Base-by-base conservation (phyloP, 129 eudicot species). In the Lactuca saligna region DNA sequence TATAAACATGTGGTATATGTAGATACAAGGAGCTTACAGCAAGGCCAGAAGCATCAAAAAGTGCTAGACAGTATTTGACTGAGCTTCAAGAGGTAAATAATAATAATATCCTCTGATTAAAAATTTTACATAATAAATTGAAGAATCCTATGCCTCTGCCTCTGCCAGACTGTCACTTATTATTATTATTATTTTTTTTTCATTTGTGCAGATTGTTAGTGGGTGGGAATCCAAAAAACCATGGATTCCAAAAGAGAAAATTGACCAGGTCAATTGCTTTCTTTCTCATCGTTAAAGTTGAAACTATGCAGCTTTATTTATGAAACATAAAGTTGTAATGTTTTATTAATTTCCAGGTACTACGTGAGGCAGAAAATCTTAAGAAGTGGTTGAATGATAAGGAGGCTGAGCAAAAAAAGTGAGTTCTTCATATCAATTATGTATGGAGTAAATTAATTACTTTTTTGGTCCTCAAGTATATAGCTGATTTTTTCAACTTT, bases 351-450 rank as follows among this genome's bases (percentile, higher is more conserved):
- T 68, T 53, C 58, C 72, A 88, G 98, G 95, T 92, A 50, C 58
- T 61, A 63, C 75, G 78, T 32, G 88, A 68, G 56, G 86, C 95
- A 58, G 92, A 93, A 61, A 81, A 80, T 79, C 61, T 93, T 64
- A 85, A 85, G 70, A 87, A 65, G 17, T 93, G 99, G 99, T 83
- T 93, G 80, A 82, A 81, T 75, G 88, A 93, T 64, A 89, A 89
- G 82, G 97, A 87, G 82, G 92, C 88, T 65, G 93, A 85, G 78
- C 99, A 93, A 87, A 50, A 85, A 20, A 85, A 85, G 99, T 93
- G 77, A 85, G 95, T 71, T 4, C n/a, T 20, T 20, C 25, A 20
- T 20, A 20, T 20, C 1, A 20, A 20, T 20, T 20, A 20, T 20
- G 25, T 20, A 20, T 20, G 25, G 25, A 20, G 25, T 20, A 20